phyloP scores from a whole-genome alignment of 768 basidiomycete species.

The Tulasnella sp. region DNA sequence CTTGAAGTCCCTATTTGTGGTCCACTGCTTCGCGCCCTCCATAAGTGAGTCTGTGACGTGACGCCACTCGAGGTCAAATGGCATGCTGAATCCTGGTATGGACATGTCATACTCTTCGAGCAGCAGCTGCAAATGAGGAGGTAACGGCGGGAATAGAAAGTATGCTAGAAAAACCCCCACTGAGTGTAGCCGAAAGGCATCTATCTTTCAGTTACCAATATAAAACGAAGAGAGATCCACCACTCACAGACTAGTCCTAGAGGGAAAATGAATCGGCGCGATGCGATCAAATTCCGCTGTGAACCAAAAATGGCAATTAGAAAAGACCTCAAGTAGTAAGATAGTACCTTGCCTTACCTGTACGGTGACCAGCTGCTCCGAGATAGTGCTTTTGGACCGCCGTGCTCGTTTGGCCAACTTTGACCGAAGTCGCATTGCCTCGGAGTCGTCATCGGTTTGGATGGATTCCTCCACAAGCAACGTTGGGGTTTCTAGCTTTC shows the following conservation, averaged over 20 bases:
- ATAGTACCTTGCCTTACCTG: not conserved
- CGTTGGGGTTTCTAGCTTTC: not conserved
- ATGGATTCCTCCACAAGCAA: not conserved
- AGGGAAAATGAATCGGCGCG: slow-evolving; percentile 53
- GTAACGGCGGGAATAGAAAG: slow-evolving; percentile 58
- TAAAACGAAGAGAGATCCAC: slow-evolving; percentile 8
- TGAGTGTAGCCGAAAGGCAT: slow-evolving; percentile 24
- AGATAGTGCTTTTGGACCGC: not conserved
- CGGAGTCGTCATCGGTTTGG: slow-evolving; percentile 10
- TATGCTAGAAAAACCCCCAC: slow-evolving; percentile 60
- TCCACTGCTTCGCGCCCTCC: slow-evolving; percentile 72
- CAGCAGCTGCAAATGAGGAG: slow-evolving; percentile 52
- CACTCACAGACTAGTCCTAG: slow-evolving; percentile 53
- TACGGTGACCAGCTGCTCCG: not conserved
- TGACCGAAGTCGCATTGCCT: not conserved
- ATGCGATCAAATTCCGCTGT: slow-evolving; percentile 14
- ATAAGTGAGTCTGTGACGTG: slow-evolving; percentile 58
- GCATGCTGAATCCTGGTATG: slow-evolving; percentile 39
- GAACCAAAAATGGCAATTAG: not conserved
- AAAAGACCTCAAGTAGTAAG: not conserved
- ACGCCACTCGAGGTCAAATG: slow-evolving; percentile 58
- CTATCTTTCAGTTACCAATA: not conserved
- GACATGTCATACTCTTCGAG: slow-evolving; percentile 63
- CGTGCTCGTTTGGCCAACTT: not conserved
- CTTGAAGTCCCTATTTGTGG: slow-evolving; percentile 70